Base-by-base conservation (phyloP, 768 basidiomycete species). In the Phlebiopsis gigantea region DNA sequence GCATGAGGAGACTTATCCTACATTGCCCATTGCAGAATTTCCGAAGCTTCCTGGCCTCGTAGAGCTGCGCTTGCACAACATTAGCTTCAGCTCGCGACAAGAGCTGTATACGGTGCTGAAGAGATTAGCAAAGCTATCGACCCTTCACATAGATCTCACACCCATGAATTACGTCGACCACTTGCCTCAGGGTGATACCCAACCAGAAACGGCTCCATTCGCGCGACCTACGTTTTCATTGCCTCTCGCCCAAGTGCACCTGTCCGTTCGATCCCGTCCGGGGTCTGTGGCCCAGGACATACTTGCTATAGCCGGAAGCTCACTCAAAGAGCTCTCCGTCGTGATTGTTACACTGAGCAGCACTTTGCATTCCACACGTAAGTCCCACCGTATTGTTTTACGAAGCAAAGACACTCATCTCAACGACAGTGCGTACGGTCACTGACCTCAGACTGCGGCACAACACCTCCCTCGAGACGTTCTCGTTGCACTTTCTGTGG, bases 1-100 rank as follows among this genome's bases (percentile, higher is more conserved):
- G 31, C 22, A 39, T 10, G 31, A 30, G n/a, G 21, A 51, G 21
- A 21, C 28, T 7, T 10, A 12, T n/a, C 19, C n/a, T 14, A 30
- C 22, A 12, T 19, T 51, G 29, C 6, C 50, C 5, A 12, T 22
- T 4, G 50, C 19, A 17, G 42, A 60, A 26, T 30, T 60, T 9
- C 59, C 59, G 2, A 30, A 17, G 7, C 53, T 60, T 17, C 55
- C 59, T 4, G 17, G 24, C 6, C 31, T 60, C 4, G 9, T 25
- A 15, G 41, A 49, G 39, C 39, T 60, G 21, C 19, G 22, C 14
- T 17, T 60, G 41, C 30, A 30, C 14, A 31, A 43, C 10, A 55
- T 57, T 2, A 51, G 43, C 12, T 60, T 60, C 28, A 45, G 55
- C 44, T 53, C 56, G 2, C 22, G 42, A 2, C 6, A 43, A 21